phyloP scores from a whole-genome alignment of 768 basidiomycete species.

The Lactarius sanguifluus region DNA sequence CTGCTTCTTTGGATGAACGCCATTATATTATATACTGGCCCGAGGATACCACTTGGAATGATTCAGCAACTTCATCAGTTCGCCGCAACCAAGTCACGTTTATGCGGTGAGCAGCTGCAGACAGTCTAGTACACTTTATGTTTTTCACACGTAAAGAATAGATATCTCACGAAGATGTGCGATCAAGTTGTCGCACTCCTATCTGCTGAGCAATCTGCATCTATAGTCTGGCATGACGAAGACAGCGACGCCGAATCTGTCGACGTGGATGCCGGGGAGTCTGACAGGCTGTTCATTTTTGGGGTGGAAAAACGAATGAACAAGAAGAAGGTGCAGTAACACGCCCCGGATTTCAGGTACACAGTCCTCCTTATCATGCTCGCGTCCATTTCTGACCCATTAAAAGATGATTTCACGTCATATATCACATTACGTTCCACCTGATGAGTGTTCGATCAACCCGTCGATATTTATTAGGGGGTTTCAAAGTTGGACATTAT shows the following conservation, averaged over 20 bases:
- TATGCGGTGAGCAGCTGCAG: conserved; percentile 47
- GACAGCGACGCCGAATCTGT: conserved; percentile 30
- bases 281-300: conserved; percentile 53
- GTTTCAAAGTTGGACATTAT: too few relatives aligned
- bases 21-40: conserved; percentile 40
- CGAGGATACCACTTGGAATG: conserved; percentile 52
- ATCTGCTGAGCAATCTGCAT: conserved; percentile 46
- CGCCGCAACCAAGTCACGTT: conserved; percentile 57
- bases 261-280: conserved; percentile 44
- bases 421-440: neutral
- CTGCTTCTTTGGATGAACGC: conserved; percentile 29
- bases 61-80: conserved; percentile 45
- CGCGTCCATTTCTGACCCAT: neutral
- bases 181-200: conserved; percentile 56
- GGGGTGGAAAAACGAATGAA: conserved; percentile 54
- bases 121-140: neutral
- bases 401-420: neutral
- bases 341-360: conserved; percentile 49
- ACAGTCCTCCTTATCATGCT: neutral
- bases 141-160: conserved; percentile 30
- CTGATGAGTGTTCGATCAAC: neutral
- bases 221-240: conserved; percentile 46
- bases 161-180: conserved; percentile 59
- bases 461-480: neutral
- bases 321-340: conserved; percentile 51